Percentiles rank a stretch among this genome's conserved stretches.
These are phyloP conservation scores for Pythium plurisporium DNA, from an alignment of 352 stramenopile genomes.

Conservation along the genomic window DNA sequence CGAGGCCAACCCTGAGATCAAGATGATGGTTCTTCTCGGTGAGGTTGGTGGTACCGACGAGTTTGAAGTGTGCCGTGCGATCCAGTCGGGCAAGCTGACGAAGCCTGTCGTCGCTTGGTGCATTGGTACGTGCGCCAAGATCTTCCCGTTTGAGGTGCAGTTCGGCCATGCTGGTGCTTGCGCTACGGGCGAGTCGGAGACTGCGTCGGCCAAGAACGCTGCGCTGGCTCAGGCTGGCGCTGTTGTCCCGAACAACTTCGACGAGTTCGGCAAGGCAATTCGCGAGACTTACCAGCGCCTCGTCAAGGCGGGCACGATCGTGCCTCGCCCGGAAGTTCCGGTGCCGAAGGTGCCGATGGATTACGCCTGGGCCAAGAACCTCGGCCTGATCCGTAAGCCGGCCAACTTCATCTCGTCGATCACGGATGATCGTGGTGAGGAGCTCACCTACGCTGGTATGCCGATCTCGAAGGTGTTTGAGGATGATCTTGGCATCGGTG, in stretches of 20 bases:
- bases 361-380: conserved; percentile 95
- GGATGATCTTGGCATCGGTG: conserved; percentile 92
- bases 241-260: conserved; percentile 93
- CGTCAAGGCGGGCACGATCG: conserved; percentile 70
- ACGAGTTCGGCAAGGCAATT: conserved; percentile 93
- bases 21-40: conserved; percentile 96
- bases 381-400: conserved; percentile 95
- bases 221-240: conserved; percentile 88
- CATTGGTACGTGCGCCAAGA: conserved; percentile 96
- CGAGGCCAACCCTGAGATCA: conserved; percentile 92
- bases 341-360: conserved; percentile 96
- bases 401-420: conserved; percentile 98
- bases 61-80: conserved; percentile 92
- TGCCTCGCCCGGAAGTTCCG: conserved; percentile 85
- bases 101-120: conserved; percentile 98
- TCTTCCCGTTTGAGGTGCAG: conserved; percentile 97
- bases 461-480: conserved; percentile 95
- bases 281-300: conserved; percentile 88
- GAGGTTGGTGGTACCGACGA: conserved; percentile 96
- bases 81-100: conserved; percentile 92
- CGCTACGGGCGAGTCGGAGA: conserved; percentile 91
- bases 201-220: conserved; percentile 92
- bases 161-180: conserved; percentile 95
- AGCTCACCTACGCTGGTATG: conserved; percentile 93
- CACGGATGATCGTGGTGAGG: conserved; percentile 95